Percentiles rank a stretch among this genome's conserved stretches.
Conservation (phyloP, 164 flowering plant genomes). For the Dillenia turbinata region DNA sequence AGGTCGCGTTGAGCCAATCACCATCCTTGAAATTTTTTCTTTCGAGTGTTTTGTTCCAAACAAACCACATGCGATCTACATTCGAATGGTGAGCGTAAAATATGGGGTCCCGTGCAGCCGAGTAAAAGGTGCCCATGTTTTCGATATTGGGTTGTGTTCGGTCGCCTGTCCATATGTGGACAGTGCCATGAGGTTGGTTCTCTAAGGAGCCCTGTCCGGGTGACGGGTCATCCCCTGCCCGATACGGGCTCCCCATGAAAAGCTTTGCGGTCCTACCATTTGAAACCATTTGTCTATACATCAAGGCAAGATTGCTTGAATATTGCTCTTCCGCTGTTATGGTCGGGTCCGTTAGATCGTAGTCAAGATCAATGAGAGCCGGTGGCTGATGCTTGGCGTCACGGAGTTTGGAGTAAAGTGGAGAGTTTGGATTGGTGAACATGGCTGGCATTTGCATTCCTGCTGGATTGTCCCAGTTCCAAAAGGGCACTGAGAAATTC, state of each 20-base stretch:
- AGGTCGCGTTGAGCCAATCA: slow-evolving; percentile 33
- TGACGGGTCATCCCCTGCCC: slow-evolving; percentile 23
- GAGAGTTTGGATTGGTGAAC: slow-evolving; percentile 24
- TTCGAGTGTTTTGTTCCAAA: slow-evolving; percentile 43
- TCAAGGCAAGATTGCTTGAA: slow-evolving; percentile 1
- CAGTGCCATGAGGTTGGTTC: slow-evolving; percentile 29
- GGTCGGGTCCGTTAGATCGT: slow-evolving; percentile 5
- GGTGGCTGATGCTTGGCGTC: slow-evolving; percentile 22
- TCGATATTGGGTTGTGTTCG: slow-evolving; percentile 44
- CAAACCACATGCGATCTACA: slow-evolving; percentile 56
- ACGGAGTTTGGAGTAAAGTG: slow-evolving; percentile 32
- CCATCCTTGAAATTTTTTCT: slow-evolving; percentile 34
- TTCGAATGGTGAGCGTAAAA: slow-evolving; percentile 61
- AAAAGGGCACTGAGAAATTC: slow-evolving; percentile 51
- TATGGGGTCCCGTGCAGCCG: slow-evolving; percentile 59
- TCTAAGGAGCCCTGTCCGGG: slow-evolving; percentile 33
- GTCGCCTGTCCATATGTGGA: slow-evolving; percentile 35
- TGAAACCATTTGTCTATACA: slow-evolving; percentile 23
- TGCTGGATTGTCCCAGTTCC: slow-evolving; percentile 64
- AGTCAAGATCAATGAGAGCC: slow-evolving; percentile 14
- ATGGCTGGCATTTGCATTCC: slow-evolving; percentile 57
- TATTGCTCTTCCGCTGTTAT: not conserved
- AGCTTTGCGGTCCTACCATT: slow-evolving; percentile 14
- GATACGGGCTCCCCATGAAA: slow-evolving; percentile 27
- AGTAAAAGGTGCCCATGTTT: slow-evolving; percentile 71